Base-by-base conservation (phyloP, 1,284 basidiomycete genomes). In the Ustilago xerochloae region DNA sequence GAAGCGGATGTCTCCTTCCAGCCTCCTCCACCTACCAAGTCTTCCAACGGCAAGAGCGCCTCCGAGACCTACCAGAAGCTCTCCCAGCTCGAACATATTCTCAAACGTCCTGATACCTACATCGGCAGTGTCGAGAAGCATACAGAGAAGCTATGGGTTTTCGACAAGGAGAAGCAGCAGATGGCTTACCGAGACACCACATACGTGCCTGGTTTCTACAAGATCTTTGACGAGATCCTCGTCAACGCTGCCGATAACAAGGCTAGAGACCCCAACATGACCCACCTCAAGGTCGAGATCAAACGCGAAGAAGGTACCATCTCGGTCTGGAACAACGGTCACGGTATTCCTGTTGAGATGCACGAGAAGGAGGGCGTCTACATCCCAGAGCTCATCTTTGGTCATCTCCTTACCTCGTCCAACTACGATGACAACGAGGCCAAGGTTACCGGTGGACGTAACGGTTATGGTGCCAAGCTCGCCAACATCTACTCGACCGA, bases 231-330 rank as follows among this genome's bases (percentile, higher is more conserved):
- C 82, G 97, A 99, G 86, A 99, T 99, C 81, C 88, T 99, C 6
- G 97, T 99, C 79, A 99, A 99, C 84, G 97, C 97, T 18, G 97
- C 97, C 7, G 97, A 99, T 85, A 97, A 99, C 87, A 99, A 99
- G 90, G 96, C 81, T 48, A 80, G 82, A 48, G 82, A 84, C 39
- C 77, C 82, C 9, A 26, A 54, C 36, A 84, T 84, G 82, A 78
- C 78, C 69, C 64, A 70, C 13, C 76, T 84, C 69, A 83, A 82
- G 64, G 82, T 84, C 66, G 90, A 86, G 32, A 93, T 99, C 64
- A 90, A 99, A 85, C 86, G 90, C 24, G 93, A 95, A 70, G 90
- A 91, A 77, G 90, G 91, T 77, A 88, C 88, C 10, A 98, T 99
- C 80, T 93, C 92, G 5, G 93, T 99, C 15, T 92, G 90, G 87